Evolutionary conservation across 345 rosid species (phyloP), one percentile per base, ranked within the genome.

Genomic region (Psidium friedrichsthalianum): DNA sequence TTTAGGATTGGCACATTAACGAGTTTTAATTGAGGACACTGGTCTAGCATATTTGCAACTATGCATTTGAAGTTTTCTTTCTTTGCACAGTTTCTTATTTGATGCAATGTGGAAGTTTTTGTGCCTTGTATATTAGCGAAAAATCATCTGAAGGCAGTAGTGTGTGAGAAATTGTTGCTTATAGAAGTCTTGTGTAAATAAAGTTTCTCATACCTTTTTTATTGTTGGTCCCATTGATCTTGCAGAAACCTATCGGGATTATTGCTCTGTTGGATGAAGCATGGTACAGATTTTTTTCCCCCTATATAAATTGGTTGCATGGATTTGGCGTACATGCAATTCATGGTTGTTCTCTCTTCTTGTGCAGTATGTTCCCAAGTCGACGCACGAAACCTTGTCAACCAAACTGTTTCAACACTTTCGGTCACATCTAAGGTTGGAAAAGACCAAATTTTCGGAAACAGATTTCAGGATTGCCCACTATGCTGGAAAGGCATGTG

Each of bases 161-260:
- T 69, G 14, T 36, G 80, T 36, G 80, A 69, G 80, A 69, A 69
- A 69, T 69, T 47, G 80, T 20, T 69, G 47, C 47, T 36, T 36
- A 32, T 32, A 18, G 78, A 8, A 69, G 78, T 18, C 12, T 69
- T 1, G 24, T 69, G 78, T 40, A 36, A 69, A 69, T 36, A 18
- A 69, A 18, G 44, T 51, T 78, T 42, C 18, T 27, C 15, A 82
- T 82, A 16, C 1, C 20, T 82, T 27, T 52, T 89, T 89, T 61
- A 89, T 83, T 14, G 82, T 82, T 59, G 74, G 54, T 51, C 51
- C 82, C 16, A 12, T 44, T 85, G 84, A 59, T 86, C 90, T 88
- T 93, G 94, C 98, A 97, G 99, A 97, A 96, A 90, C 99, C 99
- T 82, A 95, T 97, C 89, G 99, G 99, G 88, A 91, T 97, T 69